Evolutionary conservation across 78 protist genomes (phyloP), one percentile per base, ranked within the genome.

Genomic region (Dictyostelium capitatum): DNA sequence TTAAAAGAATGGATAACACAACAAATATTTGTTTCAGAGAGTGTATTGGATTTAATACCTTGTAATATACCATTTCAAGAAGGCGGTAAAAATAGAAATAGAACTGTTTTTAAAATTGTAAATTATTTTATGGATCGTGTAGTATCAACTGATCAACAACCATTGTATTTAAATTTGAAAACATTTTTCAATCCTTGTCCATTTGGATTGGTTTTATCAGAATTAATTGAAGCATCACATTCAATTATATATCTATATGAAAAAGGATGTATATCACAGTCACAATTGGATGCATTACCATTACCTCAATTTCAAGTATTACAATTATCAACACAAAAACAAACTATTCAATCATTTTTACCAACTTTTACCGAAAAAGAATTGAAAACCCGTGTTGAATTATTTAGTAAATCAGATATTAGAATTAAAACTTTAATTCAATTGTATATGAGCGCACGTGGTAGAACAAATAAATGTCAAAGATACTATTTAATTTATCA

Each of bases 61-160:
- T 30, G 19, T 25, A 62, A 62, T 67, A 67, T 67, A 67, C 75
- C 41, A 15, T 67, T 32, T 67, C 41, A 67, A 32, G 50, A 67
- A 4, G 75, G 47, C 30, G 43, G 47, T 32, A 67, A 32, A 67
- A 67, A 67, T 67, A 25, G 43, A 67, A 32, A 25, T 15, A 67
- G 50, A 32, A 67, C 75, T 30, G 75, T 67, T 6, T 67, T 67
- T 17, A 67, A 67, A 67, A 67, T 67, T 32, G 30, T 67, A 67
- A 67, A 67, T 32, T 67, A 67, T 32, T 67, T 67, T 67, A 67
- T 67, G 75, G 19, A 67, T 28, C 37, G 30, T 32, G 17, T 67
- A 5, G 19, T 32, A 67, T 43, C 41, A 5, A 32, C 48, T 15
- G 46, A 41, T 30, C 75, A 17, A 67, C 75, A 67, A 62, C 37